Evolutionary conservation across 148 eudicot genomes (phyloP).

Genomic region (Mesembryanthemum crystallinum): DNA sequence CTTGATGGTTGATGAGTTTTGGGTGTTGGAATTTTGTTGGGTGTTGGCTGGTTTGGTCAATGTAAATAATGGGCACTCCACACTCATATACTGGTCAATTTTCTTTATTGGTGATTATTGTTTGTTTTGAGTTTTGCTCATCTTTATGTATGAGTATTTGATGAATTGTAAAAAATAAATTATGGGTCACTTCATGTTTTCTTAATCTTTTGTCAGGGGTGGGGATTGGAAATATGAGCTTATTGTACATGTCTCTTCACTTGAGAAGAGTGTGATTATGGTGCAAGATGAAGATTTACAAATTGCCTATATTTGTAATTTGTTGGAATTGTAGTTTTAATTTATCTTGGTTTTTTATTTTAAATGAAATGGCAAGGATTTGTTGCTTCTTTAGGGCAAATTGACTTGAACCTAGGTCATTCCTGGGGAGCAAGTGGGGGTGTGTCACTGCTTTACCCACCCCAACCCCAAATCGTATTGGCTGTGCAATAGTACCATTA

Average conservation of each 20-base stretch:
- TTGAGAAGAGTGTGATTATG: not conserved
- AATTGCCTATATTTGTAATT: not conserved
- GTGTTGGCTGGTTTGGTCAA: not conserved
- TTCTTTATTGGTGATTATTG: not conserved
- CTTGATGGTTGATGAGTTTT: not conserved
- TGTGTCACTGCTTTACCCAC: too few relatives aligned
- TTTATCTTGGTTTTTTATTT: not conserved
- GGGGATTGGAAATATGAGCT: too few relatives aligned
- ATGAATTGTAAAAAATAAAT: not conserved
- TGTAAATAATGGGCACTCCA: not conserved
- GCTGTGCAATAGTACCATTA: not conserved
- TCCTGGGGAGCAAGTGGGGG: too few relatives aligned
- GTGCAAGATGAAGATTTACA: not conserved
- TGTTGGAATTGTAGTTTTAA: not conserved
- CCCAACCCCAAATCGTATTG: not conserved
- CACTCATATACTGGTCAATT: too few relatives aligned
- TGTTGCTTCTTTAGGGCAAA: too few relatives aligned
- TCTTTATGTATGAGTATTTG: not conserved
- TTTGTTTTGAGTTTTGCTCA: not conserved
- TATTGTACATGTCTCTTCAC: not conserved
- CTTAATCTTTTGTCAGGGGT: not conserved
- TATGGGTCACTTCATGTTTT: not conserved
- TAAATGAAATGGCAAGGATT: too few relatives aligned
- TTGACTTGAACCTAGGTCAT: too few relatives aligned
- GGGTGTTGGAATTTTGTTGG: slow-evolving; percentile 11